A percentile compares a stretch with the other conserved stretches of the same genome.
Conservation (phyloP, 495 filamentous ascomycete species). For the Achaetomiella virescens region DNA sequence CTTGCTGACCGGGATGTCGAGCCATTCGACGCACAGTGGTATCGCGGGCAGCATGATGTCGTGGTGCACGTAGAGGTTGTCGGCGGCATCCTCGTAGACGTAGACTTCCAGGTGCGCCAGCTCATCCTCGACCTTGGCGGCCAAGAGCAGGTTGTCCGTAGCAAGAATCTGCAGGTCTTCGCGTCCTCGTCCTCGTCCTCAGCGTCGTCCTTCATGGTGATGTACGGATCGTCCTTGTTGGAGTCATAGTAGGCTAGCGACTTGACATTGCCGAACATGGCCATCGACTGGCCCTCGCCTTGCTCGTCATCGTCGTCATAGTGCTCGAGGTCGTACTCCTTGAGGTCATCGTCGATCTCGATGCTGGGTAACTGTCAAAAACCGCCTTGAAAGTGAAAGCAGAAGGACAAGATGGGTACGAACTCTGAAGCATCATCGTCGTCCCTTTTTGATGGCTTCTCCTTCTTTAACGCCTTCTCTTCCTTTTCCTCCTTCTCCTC, state of each 20-base stretch:
- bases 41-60: conserved; percentile 99
- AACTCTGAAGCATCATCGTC: conserved; percentile 34
- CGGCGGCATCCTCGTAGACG: conserved; percentile 88
- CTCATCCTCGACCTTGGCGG: conserved; percentile 92
- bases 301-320: conserved; percentile 78
- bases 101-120: conserved; percentile 95
- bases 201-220: conserved; percentile 65
- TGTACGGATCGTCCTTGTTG: conserved; percentile 92
- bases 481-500: conserved; percentile 23
- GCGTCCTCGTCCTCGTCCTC: conserved; percentile 77
- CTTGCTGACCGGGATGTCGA: conserved; percentile 80
- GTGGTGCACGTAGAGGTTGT: conserved; percentile 98
- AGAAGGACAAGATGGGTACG: conserved; percentile 2
- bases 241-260: conserved; percentile 88
- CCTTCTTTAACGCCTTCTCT: conserved; percentile 11
- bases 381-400: not conserved
- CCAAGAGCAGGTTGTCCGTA: conserved; percentile 85
- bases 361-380: conserved; percentile 21
- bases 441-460: conserved; percentile 18
- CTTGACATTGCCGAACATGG: conserved; percentile 93
- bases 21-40: conserved; percentile 91
- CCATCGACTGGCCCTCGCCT: conserved; percentile 59
- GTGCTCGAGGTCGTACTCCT: conserved; percentile 91
- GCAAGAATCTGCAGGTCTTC: conserved; percentile 91
- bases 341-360: conserved; percentile 68